phyloP scores from a whole-genome alignment of 768 basidiomycete species.

The Suillus placidus region DNA sequence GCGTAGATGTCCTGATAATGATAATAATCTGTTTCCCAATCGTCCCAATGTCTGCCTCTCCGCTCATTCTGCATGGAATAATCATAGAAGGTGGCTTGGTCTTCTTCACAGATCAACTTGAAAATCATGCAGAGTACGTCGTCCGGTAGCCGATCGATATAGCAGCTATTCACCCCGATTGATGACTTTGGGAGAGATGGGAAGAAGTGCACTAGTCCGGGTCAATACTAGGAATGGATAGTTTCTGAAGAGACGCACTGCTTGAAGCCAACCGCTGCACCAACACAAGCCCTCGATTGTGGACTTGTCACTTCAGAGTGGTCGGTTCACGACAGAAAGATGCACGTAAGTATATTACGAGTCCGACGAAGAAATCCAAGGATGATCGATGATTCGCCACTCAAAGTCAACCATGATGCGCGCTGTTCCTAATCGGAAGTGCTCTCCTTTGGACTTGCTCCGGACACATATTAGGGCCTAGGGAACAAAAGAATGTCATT shows the following conservation, averaged over 20 bases:
- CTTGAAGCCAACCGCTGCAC: background rate
- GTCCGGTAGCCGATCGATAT: background rate
- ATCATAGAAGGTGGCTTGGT: background rate
- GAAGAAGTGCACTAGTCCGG: background rate
- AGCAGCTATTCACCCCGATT: background rate
- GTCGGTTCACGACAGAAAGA: no score
- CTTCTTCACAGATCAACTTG: background rate
- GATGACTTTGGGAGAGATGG: background rate
- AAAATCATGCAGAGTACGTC: background rate
- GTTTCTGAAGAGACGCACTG: background rate
- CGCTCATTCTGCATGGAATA: background rate
- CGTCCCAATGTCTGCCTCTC: background rate
- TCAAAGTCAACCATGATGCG: no score
- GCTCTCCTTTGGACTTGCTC: no score
- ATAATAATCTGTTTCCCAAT: background rate
- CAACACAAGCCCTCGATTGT: background rate
- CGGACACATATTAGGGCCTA: no score
- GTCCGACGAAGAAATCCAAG: no score
- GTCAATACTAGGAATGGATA: background rate
- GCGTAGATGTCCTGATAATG: no score
- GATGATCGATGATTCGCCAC: no score
- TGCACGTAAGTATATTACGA: no score
- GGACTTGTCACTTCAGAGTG: no score
- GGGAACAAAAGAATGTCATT: no score
- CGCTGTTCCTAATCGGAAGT: no score